Percentiles rank a stretch among this genome's conserved stretches.
These are phyloP conservation scores for Exserohilum turcica DNA, from an alignment of 2,329 filamentous ascomycete genomes.

Conservation along the genomic window DNA sequence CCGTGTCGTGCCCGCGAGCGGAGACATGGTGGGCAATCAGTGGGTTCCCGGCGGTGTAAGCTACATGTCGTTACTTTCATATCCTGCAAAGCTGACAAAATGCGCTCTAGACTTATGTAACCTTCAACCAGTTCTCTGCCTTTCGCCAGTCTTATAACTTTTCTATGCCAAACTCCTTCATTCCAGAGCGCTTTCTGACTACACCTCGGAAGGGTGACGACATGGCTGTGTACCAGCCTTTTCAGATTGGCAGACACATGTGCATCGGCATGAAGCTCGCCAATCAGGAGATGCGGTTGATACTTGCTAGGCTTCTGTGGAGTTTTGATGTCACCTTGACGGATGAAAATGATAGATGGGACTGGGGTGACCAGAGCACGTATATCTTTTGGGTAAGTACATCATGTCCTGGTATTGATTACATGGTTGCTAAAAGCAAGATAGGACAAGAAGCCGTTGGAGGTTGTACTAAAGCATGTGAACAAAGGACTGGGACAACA, in stretches of 20 bases:
- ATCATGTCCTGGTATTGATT: not conserved
- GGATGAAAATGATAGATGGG: constrained; percentile 17
- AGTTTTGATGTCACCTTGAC: constrained; percentile 42
- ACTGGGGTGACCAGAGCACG: constrained; percentile 32
- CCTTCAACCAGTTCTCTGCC: constrained; percentile 36
- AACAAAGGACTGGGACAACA: not conserved
- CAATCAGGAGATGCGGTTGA: constrained; percentile 43
- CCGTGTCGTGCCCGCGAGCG: constrained; percentile 27
- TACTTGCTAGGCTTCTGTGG: constrained; percentile 49
- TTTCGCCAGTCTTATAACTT: constrained; percentile 38
- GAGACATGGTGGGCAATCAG: constrained; percentile 27
- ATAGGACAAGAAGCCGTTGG: constrained; percentile 7
- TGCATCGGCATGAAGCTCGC: constrained; percentile 39
- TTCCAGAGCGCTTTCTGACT: constrained; percentile 46
- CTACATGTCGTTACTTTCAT: not conserved
- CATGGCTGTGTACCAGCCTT: constrained; percentile 32
- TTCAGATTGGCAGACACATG: constrained; percentile 31
- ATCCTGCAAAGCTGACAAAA: not conserved
- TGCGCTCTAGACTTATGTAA: constrained; percentile 31
- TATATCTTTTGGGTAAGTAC: constrained; percentile 30
- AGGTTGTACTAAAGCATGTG: not conserved
- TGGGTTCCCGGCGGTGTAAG: constrained; percentile 33
- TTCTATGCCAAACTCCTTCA: constrained; percentile 34
- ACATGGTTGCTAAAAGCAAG: not conserved
- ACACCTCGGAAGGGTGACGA: constrained; percentile 23